Evolutionary conservation across 306 rosid genomes (phyloP), one percentile per base, ranked within the genome.

Genomic region (Acacia confusa): DNA sequence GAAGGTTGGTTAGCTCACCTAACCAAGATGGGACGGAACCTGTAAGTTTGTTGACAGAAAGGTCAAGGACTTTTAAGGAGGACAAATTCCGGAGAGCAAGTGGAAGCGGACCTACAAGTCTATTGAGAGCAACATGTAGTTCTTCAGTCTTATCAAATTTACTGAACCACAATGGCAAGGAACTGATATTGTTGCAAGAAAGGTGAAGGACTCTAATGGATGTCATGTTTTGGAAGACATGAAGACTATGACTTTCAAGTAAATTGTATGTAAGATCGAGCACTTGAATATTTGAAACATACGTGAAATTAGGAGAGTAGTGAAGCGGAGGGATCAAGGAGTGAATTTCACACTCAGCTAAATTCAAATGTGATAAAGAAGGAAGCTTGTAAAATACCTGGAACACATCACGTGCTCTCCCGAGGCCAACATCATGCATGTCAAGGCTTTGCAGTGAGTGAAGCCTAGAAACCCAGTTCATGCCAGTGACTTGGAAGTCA

Each of bases 401-500:
- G n/a, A 84, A 68, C 19, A 65, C 53, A 34, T 81, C 70, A 6
- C 20, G 73, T 11, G 72, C 43, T 1, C 70, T n/a, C 11, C 75
- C 28, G 14, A 86, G 24, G 11, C 15, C 2, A 20, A 44, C 34
- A 7, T 0, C 0, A 25, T 63, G 24, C 86, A 84, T 25, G 67
- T 82, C 76, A 40, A 84, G 81, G 32, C 32, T 25, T 57, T 75
- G 55, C 15, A 87, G 45, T 36, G 76, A 79, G 0, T 32, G 16
- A 58, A 84, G 86, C 38, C 50, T 2, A 9, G 88, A 82, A 1
- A 80, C 28, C 86, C 86, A 87, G 12, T 6, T 78, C 61, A 47
- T 8, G 17, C 55, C 50, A 34, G 24, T 53, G 44, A 0, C 8
- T 53, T 66, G n/a, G 25, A 52, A 63, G 17, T 0, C 15, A 45